phyloP scores from a whole-genome alignment of 257 asterid genomes.

The Solanum infundibuliforme region DNA sequence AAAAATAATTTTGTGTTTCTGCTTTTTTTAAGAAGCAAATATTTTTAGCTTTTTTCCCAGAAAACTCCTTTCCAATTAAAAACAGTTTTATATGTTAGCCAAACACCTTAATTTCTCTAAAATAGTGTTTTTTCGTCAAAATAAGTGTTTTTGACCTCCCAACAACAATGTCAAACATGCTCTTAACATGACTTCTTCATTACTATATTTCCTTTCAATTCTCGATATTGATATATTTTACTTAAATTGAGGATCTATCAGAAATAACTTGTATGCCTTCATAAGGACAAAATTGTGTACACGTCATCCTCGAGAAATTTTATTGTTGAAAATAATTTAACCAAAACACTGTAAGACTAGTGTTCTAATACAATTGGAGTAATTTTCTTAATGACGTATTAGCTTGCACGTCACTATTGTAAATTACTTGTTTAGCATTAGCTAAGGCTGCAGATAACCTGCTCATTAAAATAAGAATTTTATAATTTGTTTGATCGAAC shows the following conservation, averaged over 20 bases:
- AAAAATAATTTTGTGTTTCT: no score
- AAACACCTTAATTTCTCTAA: no score
- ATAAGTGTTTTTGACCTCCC: no score
- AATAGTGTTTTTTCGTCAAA: no score
- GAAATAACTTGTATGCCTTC: accelerated
- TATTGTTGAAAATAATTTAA: not conserved
- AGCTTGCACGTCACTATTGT: not conserved
- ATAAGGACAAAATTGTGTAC: not conserved
- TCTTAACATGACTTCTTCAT: not conserved
- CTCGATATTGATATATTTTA: not conserved
- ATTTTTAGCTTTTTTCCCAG: no score
- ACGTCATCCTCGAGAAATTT: accelerated
- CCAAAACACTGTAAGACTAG: not conserved
- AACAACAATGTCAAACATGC: no score
- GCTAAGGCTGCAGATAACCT: not conserved
- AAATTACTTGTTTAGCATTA: not conserved
- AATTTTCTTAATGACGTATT: not conserved
- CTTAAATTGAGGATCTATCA: not conserved
- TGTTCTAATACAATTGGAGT: not conserved
- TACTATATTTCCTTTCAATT: not conserved
- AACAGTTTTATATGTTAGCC: no score
- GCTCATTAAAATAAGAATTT: not conserved
- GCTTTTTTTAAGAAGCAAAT: no score
- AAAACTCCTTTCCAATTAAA: no score
- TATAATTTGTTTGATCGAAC: not conserved